A percentile compares a stretch with the other conserved stretches of the same genome.
Conservation (phyloP, 345 rosid species). For the Brassica cretica region DNA sequence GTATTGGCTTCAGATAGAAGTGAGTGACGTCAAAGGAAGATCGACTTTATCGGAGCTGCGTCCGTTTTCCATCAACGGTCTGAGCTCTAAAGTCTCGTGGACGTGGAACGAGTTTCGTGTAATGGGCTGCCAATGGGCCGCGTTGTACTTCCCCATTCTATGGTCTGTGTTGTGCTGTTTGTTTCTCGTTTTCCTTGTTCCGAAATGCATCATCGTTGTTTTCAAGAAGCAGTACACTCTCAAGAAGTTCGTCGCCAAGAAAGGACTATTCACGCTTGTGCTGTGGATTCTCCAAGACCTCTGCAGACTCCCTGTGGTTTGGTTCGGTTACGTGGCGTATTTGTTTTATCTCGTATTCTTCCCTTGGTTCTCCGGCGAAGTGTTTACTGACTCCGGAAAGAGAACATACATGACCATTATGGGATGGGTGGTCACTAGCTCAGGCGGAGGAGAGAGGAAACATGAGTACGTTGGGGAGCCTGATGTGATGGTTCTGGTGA, state of each 20-base stretch:
- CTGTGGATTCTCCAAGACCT: slow-evolving; percentile 75
- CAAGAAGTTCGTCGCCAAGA: slow-evolving; percentile 48
- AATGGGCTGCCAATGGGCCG: slow-evolving; percentile 87
- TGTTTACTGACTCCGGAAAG: slow-evolving; percentile 54
- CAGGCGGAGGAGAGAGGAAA: slow-evolving; percentile 28
- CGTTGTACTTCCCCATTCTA: slow-evolving; percentile 66
- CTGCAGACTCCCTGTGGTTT: slow-evolving; percentile 58
- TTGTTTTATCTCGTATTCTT: slow-evolving; percentile 61
- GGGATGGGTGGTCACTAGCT: slow-evolving; percentile 73
- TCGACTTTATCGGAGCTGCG: slow-evolving; percentile 60
- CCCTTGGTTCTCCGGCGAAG: slow-evolving; percentile 79
- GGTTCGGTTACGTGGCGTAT: slow-evolving; percentile 69
- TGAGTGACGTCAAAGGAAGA: slow-evolving; percentile 55
- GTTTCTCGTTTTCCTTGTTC: slow-evolving; percentile 56
- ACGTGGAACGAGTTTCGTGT: slow-evolving; percentile 89
- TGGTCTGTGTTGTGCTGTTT: slow-evolving; percentile 53
- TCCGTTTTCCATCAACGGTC: slow-evolving; percentile 81
- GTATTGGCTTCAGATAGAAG: slow-evolving; percentile 88
- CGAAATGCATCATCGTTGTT: slow-evolving; percentile 51
- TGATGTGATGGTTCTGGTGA: slow-evolving; percentile 78
- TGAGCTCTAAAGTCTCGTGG: slow-evolving; percentile 63
- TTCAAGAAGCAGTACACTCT: slow-evolving; percentile 58
- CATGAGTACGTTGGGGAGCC: slow-evolving; percentile 69
- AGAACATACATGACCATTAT: slow-evolving; percentile 77
- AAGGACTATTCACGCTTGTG: slow-evolving; percentile 49